These are phyloP conservation scores for Barnettozyma californica DNA, from an alignment of 805 yeast species.

Conservation along the genomic window DNA sequence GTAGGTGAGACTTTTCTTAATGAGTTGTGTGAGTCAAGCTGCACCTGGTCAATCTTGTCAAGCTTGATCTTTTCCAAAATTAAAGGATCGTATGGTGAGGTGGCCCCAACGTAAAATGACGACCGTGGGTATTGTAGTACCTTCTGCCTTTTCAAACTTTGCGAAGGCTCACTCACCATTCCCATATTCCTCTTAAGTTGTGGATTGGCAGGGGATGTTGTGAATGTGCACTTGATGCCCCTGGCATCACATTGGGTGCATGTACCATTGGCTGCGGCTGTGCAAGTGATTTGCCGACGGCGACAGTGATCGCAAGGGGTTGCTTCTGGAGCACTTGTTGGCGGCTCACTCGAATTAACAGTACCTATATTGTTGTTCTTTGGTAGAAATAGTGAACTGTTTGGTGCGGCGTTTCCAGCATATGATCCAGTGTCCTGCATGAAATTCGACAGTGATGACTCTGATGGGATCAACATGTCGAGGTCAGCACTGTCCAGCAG, in stretches of 20 bases:
- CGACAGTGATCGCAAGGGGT: conserved; percentile 78
- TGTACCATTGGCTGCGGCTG: conserved; percentile 53
- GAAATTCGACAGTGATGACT: conserved; percentile 1
- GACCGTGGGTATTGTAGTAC: conserved; percentile 87
- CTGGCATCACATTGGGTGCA: conserved; percentile 71
- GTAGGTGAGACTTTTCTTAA: conserved; percentile 75
- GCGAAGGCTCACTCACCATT: conserved; percentile 11
- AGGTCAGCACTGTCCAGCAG: conserved; percentile 17
- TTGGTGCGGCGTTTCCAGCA: neutral
- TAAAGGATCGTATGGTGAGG: conserved; percentile 74
- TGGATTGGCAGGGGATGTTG: conserved; percentile 43
- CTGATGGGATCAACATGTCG: conserved; percentile 21
- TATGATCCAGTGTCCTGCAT: neutral
- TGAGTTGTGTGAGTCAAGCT: conserved; percentile 57
- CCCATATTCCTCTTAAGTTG: conserved; percentile 33
- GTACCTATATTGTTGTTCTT: neutral
- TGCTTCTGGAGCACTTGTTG: neutral
- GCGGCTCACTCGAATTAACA: neutral
- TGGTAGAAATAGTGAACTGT: neutral
- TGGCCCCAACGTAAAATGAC: conserved; percentile 82
- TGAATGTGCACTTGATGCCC: conserved; percentile 68
- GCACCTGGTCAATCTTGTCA: conserved; percentile 77
- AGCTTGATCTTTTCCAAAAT: conserved; percentile 59
- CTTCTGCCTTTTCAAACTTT: conserved; percentile 12
- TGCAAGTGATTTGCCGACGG: conserved; percentile 74